These are phyloP conservation scores for Firmiana major DNA, from an alignment of 345 rosid genomes.

Conservation along the genomic window DNA sequence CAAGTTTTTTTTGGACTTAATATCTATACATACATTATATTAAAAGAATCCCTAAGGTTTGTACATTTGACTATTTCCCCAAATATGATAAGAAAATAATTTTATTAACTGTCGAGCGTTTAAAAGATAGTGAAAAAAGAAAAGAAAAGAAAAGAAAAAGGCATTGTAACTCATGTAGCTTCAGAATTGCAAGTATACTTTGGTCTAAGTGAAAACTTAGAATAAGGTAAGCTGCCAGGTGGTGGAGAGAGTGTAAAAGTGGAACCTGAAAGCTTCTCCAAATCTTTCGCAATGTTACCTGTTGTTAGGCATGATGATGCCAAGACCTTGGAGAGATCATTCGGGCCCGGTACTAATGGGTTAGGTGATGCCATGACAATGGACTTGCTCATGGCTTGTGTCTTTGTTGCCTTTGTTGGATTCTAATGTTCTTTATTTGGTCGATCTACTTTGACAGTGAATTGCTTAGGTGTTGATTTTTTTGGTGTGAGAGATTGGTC, in stretches of 20 bases:
- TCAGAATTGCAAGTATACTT: constrained; percentile 52
- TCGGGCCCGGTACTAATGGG: constrained; percentile 35
- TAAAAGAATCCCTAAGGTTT: no score
- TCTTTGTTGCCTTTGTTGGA: background rate
- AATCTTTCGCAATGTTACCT: constrained; percentile 11
- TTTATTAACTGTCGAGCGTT: no score
- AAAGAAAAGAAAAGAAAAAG: no score
- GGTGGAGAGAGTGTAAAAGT: constrained; percentile 46
- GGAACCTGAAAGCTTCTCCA: constrained; percentile 30
- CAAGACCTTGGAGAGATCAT: constrained; percentile 34
- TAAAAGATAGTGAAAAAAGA: no score
- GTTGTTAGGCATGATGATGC: background rate
- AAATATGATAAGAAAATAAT: no score
- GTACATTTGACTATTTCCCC: no score
- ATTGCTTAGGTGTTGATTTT: constrained; percentile 36
- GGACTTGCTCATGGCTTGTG: background rate
- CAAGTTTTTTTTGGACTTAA: no score
- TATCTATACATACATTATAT: no score
- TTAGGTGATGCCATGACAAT: constrained; percentile 2
- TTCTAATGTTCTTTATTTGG: background rate
- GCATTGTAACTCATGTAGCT: constrained; percentile 38
- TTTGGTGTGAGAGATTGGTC: constrained; percentile 31
- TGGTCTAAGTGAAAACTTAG: constrained; percentile 48
- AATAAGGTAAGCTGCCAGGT: constrained; percentile 68
- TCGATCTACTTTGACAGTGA: constrained; percentile 8